phyloP scores from a whole-genome alignment of 106 monocot species.

The Allium fistulosum region DNA sequence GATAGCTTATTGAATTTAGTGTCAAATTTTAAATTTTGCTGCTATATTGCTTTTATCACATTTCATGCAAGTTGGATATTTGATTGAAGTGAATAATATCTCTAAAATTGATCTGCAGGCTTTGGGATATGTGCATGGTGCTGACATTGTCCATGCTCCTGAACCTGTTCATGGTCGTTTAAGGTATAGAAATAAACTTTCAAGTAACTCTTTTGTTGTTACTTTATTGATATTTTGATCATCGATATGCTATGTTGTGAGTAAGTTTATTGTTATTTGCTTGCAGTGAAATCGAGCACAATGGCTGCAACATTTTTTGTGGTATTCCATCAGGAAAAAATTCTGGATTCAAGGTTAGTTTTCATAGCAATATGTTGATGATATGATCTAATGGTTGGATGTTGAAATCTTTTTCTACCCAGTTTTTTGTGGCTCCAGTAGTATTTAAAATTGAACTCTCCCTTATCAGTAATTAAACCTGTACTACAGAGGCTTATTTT shows the following conservation, averaged over 20 bases:
- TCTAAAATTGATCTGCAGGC: slow-evolving; percentile 40
- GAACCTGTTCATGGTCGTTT: slow-evolving; percentile 94
- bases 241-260: not conserved
- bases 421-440: too few relatives aligned
- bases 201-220: not conserved
- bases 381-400: too few relatives aligned
- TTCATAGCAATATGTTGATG: not conserved
- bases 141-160: slow-evolving; percentile 78
- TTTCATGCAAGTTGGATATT: too few relatives aligned
- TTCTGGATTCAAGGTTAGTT: slow-evolving; percentile 91
- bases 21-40: too few relatives aligned
- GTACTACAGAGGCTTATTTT: too few relatives aligned
- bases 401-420: too few relatives aligned
- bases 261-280: not conserved
- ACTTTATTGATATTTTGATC: not conserved
- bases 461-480: too few relatives aligned
- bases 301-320: slow-evolving; percentile 52
- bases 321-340: slow-evolving; percentile 83
- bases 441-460: too few relatives aligned
- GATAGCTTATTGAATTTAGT: too few relatives aligned
- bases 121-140: slow-evolving; percentile 84
- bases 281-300: slow-evolving; percentile 88
- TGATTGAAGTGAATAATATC: not conserved
- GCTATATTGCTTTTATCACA: too few relatives aligned
- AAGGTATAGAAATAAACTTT: slow-evolving; percentile 32